Percentiles rank a stretch among this genome's conserved stretches.
phyloP scores from a whole-genome alignment of 192 early-diverging fungal species.

The Rhizophagus clarus region DNA sequence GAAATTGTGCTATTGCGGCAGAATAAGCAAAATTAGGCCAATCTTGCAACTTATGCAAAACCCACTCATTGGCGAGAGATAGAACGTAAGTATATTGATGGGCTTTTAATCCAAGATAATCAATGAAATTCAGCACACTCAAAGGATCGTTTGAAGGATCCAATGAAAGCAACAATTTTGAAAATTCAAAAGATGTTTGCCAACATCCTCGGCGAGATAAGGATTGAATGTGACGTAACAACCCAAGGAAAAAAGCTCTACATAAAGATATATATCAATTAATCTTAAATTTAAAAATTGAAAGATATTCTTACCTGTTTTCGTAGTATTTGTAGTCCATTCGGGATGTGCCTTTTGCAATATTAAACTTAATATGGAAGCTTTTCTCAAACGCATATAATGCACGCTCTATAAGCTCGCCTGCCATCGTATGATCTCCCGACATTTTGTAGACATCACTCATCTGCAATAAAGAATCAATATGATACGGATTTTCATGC shows the following conservation, averaged over 20 bases:
- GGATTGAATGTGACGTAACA: constrained; percentile 85
- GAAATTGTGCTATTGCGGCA: constrained; percentile 75
- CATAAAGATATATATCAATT: neutral
- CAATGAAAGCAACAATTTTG: constrained; percentile 67
- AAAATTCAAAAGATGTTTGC: constrained; percentile 89
- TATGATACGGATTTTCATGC: constrained; percentile 83
- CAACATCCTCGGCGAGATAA: constrained; percentile 89
- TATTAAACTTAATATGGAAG: constrained; percentile 79
- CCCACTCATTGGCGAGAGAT: constrained; percentile 29
- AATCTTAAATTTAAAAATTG: neutral
- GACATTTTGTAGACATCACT: constrained; percentile 86
- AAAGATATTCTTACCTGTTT: constrained; percentile 59
- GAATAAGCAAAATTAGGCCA: constrained; percentile 79
- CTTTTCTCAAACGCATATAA: constrained; percentile 84
- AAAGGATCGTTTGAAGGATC: constrained; percentile 80
- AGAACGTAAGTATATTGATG: constrained; percentile 68
- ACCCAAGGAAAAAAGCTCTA: constrained; percentile 72
- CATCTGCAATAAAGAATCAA: constrained; percentile 81
- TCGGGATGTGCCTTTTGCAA: constrained; percentile 62
- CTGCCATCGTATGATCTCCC: constrained; percentile 78
- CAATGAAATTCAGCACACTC: constrained; percentile 74
- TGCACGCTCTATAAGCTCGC: constrained; percentile 86
- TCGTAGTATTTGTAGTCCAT: constrained; percentile 73
- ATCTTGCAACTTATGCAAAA: constrained; percentile 26
- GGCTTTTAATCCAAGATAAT: constrained; percentile 83